Evolutionary conservation across 1,284 basidiomycete species (phyloP).

Genomic region (Trametes pubescens): DNA sequence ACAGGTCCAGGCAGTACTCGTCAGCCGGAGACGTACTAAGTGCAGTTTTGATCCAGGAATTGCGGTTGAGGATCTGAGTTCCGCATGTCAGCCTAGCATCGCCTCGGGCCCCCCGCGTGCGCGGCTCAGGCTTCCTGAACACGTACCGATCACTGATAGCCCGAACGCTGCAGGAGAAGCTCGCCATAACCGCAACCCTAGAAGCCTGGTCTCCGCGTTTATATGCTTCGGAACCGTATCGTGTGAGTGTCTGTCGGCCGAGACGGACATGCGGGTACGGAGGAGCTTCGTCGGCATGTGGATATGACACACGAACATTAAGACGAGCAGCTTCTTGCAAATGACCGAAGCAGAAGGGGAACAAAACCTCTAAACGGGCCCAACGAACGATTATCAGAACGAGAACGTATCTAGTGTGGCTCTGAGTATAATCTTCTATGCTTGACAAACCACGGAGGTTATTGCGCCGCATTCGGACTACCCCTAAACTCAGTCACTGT

Average conservation of each 20-base stretch:
- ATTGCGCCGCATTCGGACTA: too few relatives aligned
- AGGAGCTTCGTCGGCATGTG: too few relatives aligned
- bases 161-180: too few relatives aligned
- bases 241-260: neutral
- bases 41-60: neutral
- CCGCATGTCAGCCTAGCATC: too few relatives aligned
- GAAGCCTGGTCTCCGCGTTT: neutral
- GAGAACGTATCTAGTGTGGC: neutral
- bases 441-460: too few relatives aligned
- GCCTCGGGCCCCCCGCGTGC: too few relatives aligned
- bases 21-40: neutral
- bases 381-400: neutral
- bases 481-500: too few relatives aligned
- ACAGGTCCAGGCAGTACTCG: neutral
- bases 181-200: neutral
- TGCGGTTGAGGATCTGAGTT: too few relatives aligned
- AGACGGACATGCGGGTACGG: neutral
- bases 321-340: neutral
- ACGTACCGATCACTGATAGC: too few relatives aligned
- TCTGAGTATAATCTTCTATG: too few relatives aligned
- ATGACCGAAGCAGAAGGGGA: neutral
- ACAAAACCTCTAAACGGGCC: neutral
- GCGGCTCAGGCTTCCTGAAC: too few relatives aligned
- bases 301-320: neutral
- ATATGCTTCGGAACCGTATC: neutral